These are phyloP conservation scores for Suillus variegatus DNA, from an alignment of 768 basidiomycete species.

Conservation along the genomic window DNA sequence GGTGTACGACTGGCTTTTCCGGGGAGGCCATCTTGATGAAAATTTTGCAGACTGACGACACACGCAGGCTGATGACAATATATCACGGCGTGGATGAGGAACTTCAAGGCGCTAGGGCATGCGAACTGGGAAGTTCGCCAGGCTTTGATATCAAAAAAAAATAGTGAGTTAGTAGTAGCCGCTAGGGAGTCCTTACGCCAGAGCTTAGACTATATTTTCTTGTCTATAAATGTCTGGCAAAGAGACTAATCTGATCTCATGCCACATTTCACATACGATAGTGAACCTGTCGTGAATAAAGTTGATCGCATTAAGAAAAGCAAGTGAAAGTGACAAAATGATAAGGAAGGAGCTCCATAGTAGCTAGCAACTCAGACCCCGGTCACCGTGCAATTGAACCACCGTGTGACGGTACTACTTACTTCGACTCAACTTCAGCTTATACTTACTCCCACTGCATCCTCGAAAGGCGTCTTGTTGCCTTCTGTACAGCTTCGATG, in stretches of 20 bases:
- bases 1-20: not conserved
- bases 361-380: too few relatives aligned
- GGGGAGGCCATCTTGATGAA: not conserved
- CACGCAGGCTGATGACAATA: not conserved
- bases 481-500: too few relatives aligned
- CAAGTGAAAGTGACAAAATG: too few relatives aligned
- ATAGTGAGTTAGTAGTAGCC: not conserved
- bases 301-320: too few relatives aligned
- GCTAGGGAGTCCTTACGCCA: not conserved
- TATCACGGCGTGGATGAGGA: not conserved
- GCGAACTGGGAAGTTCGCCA: not conserved
- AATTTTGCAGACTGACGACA: not conserved
- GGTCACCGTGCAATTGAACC: too few relatives aligned
- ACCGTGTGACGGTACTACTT: too few relatives aligned
- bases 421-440: too few relatives aligned
- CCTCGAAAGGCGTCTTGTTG: too few relatives aligned
- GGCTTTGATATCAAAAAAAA: not conserved
- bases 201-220: not conserved
- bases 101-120: not conserved
- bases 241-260: not conserved
- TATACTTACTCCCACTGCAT: too few relatives aligned
- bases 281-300: not conserved
- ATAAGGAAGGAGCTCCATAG: too few relatives aligned
- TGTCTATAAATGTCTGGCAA: not conserved
- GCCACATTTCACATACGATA: not conserved